phyloP scores from a whole-genome alignment of 2,329 filamentous ascomycete genomes.

The Epichloe coenophiala region DNA sequence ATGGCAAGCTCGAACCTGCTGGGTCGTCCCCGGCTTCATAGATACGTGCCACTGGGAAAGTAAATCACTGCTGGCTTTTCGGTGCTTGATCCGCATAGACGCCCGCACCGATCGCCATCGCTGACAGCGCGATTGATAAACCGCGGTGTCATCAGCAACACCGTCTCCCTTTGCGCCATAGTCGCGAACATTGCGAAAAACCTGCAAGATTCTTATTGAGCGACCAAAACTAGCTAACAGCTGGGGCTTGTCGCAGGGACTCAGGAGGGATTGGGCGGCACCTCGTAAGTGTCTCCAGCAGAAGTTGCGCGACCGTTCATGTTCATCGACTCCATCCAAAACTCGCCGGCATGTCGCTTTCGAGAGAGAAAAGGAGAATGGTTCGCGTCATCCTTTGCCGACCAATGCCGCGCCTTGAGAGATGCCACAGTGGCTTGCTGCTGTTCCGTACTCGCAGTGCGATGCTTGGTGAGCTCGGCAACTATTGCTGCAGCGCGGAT shows the following conservation, averaged over 20 bases:
- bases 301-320: neutral
- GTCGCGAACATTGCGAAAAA: neutral
- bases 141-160: conserved; percentile 26
- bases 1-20: conserved; percentile 15
- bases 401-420: neutral
- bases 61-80: conserved; percentile 13
- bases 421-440: neutral
- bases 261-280: neutral
- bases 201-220: neutral
- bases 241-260: neutral
- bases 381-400: neutral
- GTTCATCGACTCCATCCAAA: neutral
- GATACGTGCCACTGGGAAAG: conserved; percentile 36
- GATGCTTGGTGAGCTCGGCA: neutral
- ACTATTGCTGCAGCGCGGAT: neutral
- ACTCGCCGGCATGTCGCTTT: neutral
- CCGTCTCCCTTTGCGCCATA: neutral
- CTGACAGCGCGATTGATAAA: conserved; percentile 35
- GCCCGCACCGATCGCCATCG: conserved; percentile 21
- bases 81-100: conserved; percentile 18
- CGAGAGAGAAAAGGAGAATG: neutral
- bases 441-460: neutral
- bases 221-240: too few relatives aligned
- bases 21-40: neutral
- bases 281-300: neutral